Conservation (phyloP, 2,329 filamentous ascomycete species). For the Gnomoniopsis smithogilvyi region DNA sequence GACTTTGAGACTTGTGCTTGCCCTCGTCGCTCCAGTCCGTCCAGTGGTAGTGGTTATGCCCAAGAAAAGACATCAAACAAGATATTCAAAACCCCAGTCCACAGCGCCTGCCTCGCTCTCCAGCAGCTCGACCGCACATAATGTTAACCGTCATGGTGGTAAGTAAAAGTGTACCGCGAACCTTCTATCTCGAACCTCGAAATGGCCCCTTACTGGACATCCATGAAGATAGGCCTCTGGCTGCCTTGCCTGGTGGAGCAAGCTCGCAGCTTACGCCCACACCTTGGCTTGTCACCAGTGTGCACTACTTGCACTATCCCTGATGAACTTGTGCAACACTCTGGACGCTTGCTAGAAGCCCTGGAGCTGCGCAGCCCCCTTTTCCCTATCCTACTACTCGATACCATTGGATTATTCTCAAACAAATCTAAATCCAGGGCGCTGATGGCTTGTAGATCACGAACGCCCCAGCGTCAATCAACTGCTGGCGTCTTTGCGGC, state of each 20-base stretch:
- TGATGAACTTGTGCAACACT: constrained; percentile 8
- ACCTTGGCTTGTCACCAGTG: neutral
- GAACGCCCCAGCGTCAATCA: constrained; percentile 54
- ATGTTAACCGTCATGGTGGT: constrained; percentile 9
- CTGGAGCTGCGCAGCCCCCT: neutral
- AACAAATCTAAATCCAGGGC: constrained; percentile 5
- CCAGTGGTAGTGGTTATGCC: constrained; percentile 43
- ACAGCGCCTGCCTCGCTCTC: constrained; percentile 48
- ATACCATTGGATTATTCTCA: neutral
- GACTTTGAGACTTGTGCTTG: too few relatives aligned
- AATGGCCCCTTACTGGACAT: neutral
- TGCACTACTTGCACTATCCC: neutral
- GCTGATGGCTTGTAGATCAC: constrained; percentile 24
- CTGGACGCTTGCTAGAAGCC: neutral
- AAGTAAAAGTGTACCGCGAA: neutral
- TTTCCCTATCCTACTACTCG: neutral
- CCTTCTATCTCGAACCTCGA: neutral
- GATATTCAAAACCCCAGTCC: constrained; percentile 57
- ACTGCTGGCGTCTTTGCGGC: constrained; percentile 55
- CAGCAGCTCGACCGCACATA: constrained; percentile 24
- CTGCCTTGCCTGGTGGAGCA: too few relatives aligned
- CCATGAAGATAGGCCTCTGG: neutral
- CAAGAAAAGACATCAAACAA: constrained; percentile 57
- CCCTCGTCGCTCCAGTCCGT: neutral
- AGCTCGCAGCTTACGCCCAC: neutral